These are phyloP conservation scores for Fagus crenata DNA, from an alignment of 306 rosid species.

Conservation along the genomic window DNA sequence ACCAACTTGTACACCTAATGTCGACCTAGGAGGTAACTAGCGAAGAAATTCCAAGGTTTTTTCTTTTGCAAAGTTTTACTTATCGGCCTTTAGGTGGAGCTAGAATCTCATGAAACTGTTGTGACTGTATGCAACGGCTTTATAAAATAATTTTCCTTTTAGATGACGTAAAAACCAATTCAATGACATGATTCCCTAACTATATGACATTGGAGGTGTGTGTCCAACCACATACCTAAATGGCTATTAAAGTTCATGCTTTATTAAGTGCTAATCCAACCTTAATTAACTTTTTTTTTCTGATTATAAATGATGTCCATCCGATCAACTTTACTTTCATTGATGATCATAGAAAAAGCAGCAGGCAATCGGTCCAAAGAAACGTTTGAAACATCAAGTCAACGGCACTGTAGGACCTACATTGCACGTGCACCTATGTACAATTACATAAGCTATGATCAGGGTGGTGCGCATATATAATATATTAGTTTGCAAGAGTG, in stretches of 20 bases:
- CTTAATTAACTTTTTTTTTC: slow-evolving; percentile 5
- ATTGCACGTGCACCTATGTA: slow-evolving; percentile 40
- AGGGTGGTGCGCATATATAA: background rate
- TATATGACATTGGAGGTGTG: too few species aligned
- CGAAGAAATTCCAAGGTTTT: too few species aligned
- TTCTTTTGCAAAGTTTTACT: too few species aligned
- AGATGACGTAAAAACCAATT: too few species aligned
- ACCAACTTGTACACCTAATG: too few species aligned
- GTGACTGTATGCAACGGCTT: too few species aligned
- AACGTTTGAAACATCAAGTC: slow-evolving; percentile 42
- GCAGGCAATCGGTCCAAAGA: slow-evolving; percentile 25
- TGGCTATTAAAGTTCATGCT: background rate
- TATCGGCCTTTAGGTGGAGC: too few species aligned
- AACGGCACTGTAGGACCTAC: slow-evolving; percentile 32
- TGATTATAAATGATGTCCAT: slow-evolving; percentile 14
- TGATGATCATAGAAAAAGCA: slow-evolving; percentile 20
- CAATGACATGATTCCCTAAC: too few species aligned
- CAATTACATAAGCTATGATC: background rate
- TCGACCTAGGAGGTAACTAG: too few species aligned
- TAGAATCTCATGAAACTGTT: too few species aligned
- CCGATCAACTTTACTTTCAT: slow-evolving; percentile 21
- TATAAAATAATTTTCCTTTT: too few species aligned
- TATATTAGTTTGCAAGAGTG: background rate
- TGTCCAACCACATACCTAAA: too few species aligned
- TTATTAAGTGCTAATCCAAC: slow-evolving; percentile 5